Evolutionary conservation across 495 filamentous ascomycete genomes (phyloP).

Genomic region (Aspergillus funiculosus): DNA sequence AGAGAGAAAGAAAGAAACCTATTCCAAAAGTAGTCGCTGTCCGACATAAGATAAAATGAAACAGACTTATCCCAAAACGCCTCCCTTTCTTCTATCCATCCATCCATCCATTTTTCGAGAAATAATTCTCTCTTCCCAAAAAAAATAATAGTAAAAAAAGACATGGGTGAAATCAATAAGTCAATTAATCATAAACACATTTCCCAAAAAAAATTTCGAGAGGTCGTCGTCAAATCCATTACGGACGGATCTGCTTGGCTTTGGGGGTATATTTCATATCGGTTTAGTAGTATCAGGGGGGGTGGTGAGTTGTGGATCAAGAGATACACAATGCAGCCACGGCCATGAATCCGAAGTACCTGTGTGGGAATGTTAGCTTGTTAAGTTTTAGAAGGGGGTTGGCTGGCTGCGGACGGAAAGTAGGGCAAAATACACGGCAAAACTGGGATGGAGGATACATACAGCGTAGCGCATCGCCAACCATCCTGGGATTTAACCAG

Average conservation of each 20-base stretch:
- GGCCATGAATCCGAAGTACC: constrained; percentile 43
- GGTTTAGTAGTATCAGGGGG: not conserved
- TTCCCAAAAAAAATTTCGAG: not conserved
- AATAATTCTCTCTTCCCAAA: not conserved
- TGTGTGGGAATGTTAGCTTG: constrained; percentile 15
- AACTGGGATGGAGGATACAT: constrained; percentile 14
- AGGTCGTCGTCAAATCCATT: not conserved
- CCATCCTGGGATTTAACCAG: constrained; percentile 37
- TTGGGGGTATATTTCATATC: constrained; percentile 1
- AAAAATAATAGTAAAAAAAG: too few relatives aligned
- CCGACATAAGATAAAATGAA: not conserved
- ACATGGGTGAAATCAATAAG: too few relatives aligned
- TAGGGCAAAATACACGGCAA: not conserved
- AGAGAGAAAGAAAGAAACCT: not conserved
- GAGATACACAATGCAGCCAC: constrained; percentile 39
- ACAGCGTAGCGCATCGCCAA: constrained; percentile 39
- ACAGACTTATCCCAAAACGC: not conserved
- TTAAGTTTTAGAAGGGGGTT: not conserved
- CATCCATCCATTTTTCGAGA: not conserved
- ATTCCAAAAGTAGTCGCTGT: not conserved
- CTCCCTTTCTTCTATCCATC: not conserved
- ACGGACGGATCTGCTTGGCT: not conserved
- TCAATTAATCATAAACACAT: too few relatives aligned
- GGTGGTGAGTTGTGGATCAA: constrained; percentile 3
- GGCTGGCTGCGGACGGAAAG: too few relatives aligned